These are phyloP conservation scores for Fusarium chuoi DNA, from an alignment of 2,329 filamentous ascomycete genomes.

Conservation along the genomic window DNA sequence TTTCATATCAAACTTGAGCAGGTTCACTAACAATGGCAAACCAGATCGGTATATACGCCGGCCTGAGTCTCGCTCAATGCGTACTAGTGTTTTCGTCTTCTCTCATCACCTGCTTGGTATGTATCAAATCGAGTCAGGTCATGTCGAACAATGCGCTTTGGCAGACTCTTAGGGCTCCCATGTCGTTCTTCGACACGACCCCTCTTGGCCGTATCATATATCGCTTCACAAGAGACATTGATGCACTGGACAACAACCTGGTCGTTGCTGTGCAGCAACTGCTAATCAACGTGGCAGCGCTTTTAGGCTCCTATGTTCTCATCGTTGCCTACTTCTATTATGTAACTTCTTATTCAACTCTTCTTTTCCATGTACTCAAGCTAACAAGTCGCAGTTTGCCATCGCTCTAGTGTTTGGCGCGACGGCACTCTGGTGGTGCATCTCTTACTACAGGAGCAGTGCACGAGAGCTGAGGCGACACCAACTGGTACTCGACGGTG, in stretches of 20 bases:
- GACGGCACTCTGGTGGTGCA: not conserved
- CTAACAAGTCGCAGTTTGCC: not conserved
- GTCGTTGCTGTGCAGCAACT: not conserved
- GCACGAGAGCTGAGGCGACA: not conserved
- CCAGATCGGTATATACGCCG: not conserved
- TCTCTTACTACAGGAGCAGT: not conserved
- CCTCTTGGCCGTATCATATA: not conserved
- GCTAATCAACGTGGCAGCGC: not conserved
- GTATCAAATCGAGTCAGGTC: not conserved
- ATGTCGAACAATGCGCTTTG: constrained; percentile 1
- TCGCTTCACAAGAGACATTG: not conserved
- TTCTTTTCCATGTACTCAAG: not conserved
- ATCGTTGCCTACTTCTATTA: not conserved
- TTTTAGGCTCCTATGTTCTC: not conserved
- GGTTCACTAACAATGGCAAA: not conserved
- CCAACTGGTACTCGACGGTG: not conserved
- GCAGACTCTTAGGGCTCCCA: not conserved
- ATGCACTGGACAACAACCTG: not conserved
- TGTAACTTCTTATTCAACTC: not conserved
- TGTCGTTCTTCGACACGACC: not conserved
- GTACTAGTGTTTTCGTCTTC: not conserved
- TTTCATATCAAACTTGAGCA: not conserved
- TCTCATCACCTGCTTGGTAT: not conserved
- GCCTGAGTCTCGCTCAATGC: not conserved
- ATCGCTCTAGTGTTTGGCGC: not conserved